phyloP scores from a whole-genome alignment of 2,329 filamentous ascomycete species.

The Gnomoniopsis smithogilvyi region DNA sequence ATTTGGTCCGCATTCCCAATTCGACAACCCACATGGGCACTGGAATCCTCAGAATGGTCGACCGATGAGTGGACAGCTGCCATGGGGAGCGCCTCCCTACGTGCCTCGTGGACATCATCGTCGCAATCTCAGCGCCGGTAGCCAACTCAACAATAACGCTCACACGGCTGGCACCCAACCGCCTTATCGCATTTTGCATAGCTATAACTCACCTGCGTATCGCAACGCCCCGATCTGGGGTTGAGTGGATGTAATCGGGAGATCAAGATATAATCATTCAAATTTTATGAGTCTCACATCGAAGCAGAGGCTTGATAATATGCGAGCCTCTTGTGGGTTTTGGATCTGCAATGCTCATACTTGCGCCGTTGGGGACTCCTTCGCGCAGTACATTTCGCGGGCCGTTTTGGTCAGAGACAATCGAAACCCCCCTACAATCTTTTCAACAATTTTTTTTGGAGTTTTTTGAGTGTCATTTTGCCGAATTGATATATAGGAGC shows the following conservation, averaged over 20 bases:
- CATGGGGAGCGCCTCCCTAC: slow-evolving; percentile 29
- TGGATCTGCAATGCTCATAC: too few species aligned
- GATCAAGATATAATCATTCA: too few species aligned
- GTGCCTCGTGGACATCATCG: slow-evolving; percentile 33
- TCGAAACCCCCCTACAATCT: too few species aligned
- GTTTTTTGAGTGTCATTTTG: not conserved
- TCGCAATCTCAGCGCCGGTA: slow-evolving; percentile 35
- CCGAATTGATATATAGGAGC: not conserved
- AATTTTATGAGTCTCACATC: too few species aligned
- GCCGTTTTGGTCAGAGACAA: too few species aligned
- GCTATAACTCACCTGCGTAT: slow-evolving; percentile 58
- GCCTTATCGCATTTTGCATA: slow-evolving; percentile 53
- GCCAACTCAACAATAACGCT: slow-evolving; percentile 18
- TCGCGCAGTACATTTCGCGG: too few species aligned
- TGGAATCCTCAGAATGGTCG: slow-evolving; percentile 26
- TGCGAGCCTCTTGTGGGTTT: too few species aligned
- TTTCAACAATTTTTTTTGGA: too few species aligned
- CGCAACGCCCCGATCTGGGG: slow-evolving; percentile 54
- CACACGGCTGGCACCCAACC: slow-evolving; percentile 20
- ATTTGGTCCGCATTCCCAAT: not conserved
- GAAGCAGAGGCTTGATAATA: too few species aligned
- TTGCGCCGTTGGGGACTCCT: too few species aligned
- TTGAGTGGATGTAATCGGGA: slow-evolving; percentile 23
- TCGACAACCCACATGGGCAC: not conserved
- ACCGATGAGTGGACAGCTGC: slow-evolving; percentile 25